Percentiles rank a stretch among this genome's conserved stretches.
These are phyloP conservation scores for Boletus rubescentipes DNA, from an alignment of 768 basidiomycete genomes.

Conservation along the genomic window DNA sequence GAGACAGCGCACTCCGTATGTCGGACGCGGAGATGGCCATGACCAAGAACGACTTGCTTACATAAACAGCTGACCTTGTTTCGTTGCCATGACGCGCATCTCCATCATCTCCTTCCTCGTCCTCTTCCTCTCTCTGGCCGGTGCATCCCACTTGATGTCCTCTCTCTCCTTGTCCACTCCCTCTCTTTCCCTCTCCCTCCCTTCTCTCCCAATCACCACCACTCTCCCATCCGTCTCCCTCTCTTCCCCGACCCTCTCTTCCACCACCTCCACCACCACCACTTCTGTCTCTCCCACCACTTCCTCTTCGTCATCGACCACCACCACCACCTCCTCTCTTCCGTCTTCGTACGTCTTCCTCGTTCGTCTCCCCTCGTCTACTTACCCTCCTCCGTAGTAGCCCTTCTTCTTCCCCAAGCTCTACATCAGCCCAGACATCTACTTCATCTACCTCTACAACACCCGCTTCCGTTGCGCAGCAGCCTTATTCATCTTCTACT, in stretches of 20 bases:
- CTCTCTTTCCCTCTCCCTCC: not conserved
- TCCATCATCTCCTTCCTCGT: not conserved
- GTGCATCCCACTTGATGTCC: no score
- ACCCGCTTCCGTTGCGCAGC: not conserved
- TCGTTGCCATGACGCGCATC: not conserved
- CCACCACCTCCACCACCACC: not conserved
- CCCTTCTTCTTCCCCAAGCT: not conserved
- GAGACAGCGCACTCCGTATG: conserved; percentile 78
- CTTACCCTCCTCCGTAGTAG: conserved; percentile 3
- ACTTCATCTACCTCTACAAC: not conserved
- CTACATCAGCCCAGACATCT: not conserved
- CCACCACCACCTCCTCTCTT: not conserved
- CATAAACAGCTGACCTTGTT: not conserved
- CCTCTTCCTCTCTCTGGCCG: not conserved
- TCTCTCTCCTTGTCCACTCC: no score
- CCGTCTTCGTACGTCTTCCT: conserved; percentile 10
- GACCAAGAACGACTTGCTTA: not conserved
- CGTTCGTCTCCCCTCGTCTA: not conserved
- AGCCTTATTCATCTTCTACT: not conserved
- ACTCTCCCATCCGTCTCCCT: not conserved
- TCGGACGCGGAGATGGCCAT: conserved; percentile 79
- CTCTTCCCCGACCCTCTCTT: not conserved
- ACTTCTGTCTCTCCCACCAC: not conserved
- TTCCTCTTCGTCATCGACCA: not conserved
- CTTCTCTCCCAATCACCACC: no score